Base-by-base conservation (phyloP, 768 basidiomycete species). In the Ramaria sp. region DNA sequence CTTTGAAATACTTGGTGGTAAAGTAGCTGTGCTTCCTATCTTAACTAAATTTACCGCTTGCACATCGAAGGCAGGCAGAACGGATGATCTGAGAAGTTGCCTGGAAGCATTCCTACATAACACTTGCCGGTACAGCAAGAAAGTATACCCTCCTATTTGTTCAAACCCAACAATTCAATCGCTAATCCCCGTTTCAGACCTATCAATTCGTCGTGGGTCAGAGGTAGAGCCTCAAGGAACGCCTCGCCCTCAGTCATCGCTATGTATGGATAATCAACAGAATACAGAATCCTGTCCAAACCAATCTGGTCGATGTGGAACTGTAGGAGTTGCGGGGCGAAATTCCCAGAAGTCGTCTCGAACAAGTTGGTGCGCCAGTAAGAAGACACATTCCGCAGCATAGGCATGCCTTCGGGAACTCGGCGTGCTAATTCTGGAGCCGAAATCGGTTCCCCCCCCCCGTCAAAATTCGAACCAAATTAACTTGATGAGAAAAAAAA, bases 291-390 rank as follows among this genome's bases (percentile, higher is more conserved):
- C 30, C 53, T n/a, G 20, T 55, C 53, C 27, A 55, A 41, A 22
- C 53, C 53, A 45, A 55, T 55, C 13, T 30, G 28, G 18, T 55
- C 53, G 2, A 48, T 55, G 42, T 55, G 53, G 34, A 55, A 55
- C 18, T 47, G 1, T 13, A 55, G 34, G 2, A 55, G 45, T 36
- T 43, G 28, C 1, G 53, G 47, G 25, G 53, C 53, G 25, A 55
- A 55, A n/a, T 55, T 48, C 22, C 53, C 53, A 36, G 53, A 55
- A 5, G 53, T 55, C 5, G 53, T 55, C 34, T 55, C 53, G 34
- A 45, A 55, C 6, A 55, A 16, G 34, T 55, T 55, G 16, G 53
- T 55, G 5, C 34, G 2, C 53, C 53, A 55, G 32, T 55, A 55
- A 15, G 53, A 55, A 13, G 53, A 45, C 10, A 37, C 43, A 16